Conservation (phyloP, 1,139 yeast species). For the Arxiozyma slooffiae region DNA sequence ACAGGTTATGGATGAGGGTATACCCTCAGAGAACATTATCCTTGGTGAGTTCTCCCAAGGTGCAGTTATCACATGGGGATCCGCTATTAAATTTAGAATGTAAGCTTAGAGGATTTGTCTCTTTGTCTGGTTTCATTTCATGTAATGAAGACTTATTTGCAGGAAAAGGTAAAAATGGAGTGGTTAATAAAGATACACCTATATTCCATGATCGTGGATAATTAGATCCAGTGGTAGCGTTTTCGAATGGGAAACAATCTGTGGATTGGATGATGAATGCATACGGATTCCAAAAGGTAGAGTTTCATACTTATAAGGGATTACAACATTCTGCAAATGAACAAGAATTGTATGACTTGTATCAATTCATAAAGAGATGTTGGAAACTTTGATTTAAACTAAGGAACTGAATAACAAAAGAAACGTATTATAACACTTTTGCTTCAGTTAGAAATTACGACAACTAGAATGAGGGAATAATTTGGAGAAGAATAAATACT, state of each 20-base stretch:
- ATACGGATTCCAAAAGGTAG: constrained; percentile 34
- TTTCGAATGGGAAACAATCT: constrained; percentile 41
- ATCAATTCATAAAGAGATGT: constrained; percentile 34
- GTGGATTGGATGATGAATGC: constrained; percentile 36
- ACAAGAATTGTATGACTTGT: constrained; percentile 53
- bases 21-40: constrained; percentile 61
- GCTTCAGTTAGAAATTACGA: background rate
- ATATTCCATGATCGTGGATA: constrained; percentile 86
- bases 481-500: too few relatives aligned
- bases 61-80: constrained; percentile 66
- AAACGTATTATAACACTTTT: background rate
- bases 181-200: constrained; percentile 44
- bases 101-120: constrained; percentile 69
- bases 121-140: constrained; percentile 72
- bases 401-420: too few relatives aligned
- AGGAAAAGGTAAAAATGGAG: constrained; percentile 32
- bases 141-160: constrained; percentile 27
- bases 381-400: background rate
- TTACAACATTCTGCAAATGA: constrained; percentile 60
- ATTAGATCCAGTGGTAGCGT: constrained; percentile 55
- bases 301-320: constrained; percentile 52
- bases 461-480: too few relatives aligned
- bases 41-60: constrained; percentile 96
- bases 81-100: constrained; percentile 39
- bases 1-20: constrained; percentile 54